Conservation (phyloP, 2,329 filamentous ascomycete species). For the Claviceps paspali region DNA sequence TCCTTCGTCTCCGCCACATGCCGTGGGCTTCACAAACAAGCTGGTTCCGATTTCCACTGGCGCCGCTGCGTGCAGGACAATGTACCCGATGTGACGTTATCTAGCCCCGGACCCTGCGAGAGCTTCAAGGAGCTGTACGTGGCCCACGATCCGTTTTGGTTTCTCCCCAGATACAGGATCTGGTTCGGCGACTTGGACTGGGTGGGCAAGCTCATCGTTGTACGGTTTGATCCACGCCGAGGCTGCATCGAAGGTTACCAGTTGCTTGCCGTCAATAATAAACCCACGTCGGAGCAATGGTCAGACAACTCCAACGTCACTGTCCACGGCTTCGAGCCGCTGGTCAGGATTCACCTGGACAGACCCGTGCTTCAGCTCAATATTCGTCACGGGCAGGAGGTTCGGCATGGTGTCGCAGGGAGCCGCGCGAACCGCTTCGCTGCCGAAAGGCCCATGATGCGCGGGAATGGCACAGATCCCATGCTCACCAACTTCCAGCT, state of each 20-base stretch:
- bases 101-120: conserved; percentile 39
- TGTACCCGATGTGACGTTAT: conserved; percentile 40
- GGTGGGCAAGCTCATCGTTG: conserved; percentile 59
- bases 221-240: conserved; percentile 57
- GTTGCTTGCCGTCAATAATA: conserved; percentile 48
- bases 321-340: conserved; percentile 58
- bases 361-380: conserved; percentile 51
- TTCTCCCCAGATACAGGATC: conserved; percentile 61
- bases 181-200: conserved; percentile 72
- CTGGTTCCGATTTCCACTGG: conserved; percentile 57
- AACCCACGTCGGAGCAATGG: conserved; percentile 46
- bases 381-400: conserved; percentile 10
- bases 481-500: conserved; percentile 56
- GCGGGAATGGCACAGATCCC: conserved; percentile 28
- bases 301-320: conserved; percentile 46
- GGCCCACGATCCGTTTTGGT: conserved; percentile 70
- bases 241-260: conserved; percentile 71
- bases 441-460: conserved; percentile 36
- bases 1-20: conserved; percentile 44
- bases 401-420: conserved; percentile 9
- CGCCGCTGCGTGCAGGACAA: conserved; percentile 51
- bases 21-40: conserved; percentile 41
- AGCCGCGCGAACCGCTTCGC: conserved; percentile 25
- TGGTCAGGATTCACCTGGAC: conserved; percentile 56
- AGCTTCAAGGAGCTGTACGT: conserved; percentile 59